phyloP scores from a whole-genome alignment of 2,329 filamentous ascomycete species.

The Diaporthe longicolla region DNA sequence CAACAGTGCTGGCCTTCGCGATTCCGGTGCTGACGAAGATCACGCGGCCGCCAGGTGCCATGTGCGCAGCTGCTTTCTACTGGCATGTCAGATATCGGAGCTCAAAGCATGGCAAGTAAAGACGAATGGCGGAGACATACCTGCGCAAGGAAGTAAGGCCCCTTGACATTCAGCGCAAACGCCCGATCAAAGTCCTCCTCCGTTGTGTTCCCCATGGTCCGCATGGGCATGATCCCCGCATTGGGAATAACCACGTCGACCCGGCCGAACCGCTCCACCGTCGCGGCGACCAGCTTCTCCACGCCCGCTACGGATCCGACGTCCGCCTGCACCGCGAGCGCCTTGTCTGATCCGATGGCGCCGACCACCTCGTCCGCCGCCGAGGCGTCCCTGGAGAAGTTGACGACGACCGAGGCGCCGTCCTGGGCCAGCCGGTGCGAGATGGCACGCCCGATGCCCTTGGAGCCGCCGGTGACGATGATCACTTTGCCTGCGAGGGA shows the following conservation, averaged over 20 bases:
- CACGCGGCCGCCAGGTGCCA: conserved; percentile 63
- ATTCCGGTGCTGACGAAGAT: conserved; percentile 65
- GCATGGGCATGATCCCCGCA: conserved; percentile 66
- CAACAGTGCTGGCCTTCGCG: conserved; percentile 54
- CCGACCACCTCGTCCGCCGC: conserved; percentile 64
- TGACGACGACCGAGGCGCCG: conserved; percentile 78
- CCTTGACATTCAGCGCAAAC: conserved; percentile 70
- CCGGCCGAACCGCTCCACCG: conserved; percentile 64
- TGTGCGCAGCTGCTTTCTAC: conserved; percentile 66
- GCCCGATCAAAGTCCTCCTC: conserved; percentile 65
- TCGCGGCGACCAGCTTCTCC: conserved; percentile 62
- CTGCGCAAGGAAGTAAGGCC: conserved; percentile 66
- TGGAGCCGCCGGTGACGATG: conserved; percentile 85
- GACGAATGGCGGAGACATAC: conserved; percentile 44
- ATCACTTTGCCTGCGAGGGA: conserved; percentile 76
- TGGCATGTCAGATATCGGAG: background rate
- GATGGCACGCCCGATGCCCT: conserved; percentile 84
- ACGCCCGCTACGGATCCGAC: conserved; percentile 61
- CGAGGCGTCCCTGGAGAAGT: conserved; percentile 65
- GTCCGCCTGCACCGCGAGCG: conserved; percentile 70
- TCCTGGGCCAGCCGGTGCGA: conserved; percentile 91
- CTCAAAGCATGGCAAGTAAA: accelerated
- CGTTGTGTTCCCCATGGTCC: conserved; percentile 62
- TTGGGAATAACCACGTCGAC: conserved; percentile 73
- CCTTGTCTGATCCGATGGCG: conserved; percentile 60